Evolutionary conservation across 768 basidiomycete species (phyloP), one percentile per base, ranked within the genome.

Genomic region (Phanerochaete carnosa): DNA sequence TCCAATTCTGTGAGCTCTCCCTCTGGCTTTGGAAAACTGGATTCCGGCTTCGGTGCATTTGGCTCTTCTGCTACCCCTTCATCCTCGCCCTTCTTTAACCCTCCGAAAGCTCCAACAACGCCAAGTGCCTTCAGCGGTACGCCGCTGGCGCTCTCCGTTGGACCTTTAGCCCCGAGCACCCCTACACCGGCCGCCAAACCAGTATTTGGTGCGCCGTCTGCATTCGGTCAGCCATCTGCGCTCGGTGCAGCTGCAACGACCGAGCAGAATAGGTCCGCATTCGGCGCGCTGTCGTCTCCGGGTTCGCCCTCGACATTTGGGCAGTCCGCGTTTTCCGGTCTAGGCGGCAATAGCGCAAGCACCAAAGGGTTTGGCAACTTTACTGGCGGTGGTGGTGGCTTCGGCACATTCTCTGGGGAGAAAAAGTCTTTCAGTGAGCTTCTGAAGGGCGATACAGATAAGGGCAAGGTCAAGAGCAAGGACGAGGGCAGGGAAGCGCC

Each of bases 361-460:
- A 61, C 66, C 0, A 75, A 76, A 25, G 79, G 78, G 9, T 83
- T 83, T 57, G 73, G 77, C n/a, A 69, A 69, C 1, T 74, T 72
- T 62, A 69, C 11, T 43, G 39, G 65, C 29, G 68, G 67, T 3
- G 61, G 73, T 0, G 71, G 71, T 45, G 76, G 78, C 1, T 84
- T 87, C 60, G 71, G 75, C 3, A 73, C 78, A 16, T 73, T 78
- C 55, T 65, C 77, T 0, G 72, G 74, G 1, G 73, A 75, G 35
- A 61, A 64, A 26, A 82, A 80, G 64, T 83, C 89, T 0, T 92
- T 88, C 64, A 72, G 76, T n/a, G 85, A 90, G 29, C 67, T 90
- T 49, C 72, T 90, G 15, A 43, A 46, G 15, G 43, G 30, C 16
- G 59, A 81, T 84, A 68, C 70, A 64, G 16, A 75, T 63, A 46